Percentiles rank a stretch among this genome's conserved stretches.
Conservation (phyloP, 192 early-diverging fungal genomes). For the Globomyces pollinis-pini region DNA sequence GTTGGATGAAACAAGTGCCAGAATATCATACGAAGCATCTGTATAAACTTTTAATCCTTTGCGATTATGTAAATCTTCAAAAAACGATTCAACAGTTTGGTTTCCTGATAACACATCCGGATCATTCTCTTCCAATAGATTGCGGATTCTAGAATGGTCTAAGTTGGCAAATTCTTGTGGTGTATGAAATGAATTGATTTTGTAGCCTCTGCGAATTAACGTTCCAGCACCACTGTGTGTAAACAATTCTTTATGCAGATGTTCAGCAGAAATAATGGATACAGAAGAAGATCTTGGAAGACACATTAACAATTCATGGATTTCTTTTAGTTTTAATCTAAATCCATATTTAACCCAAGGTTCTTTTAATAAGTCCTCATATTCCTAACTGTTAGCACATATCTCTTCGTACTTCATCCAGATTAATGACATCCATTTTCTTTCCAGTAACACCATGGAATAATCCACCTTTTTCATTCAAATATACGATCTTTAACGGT, state of each 20-base stretch:
- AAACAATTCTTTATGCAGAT: conserved; percentile 98
- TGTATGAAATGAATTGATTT: conserved; percentile 67
- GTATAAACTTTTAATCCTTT: conserved; percentile 66
- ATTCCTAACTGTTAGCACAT: conserved; percentile 58
- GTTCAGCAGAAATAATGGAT: conserved; percentile 97
- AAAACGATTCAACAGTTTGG: conserved; percentile 63
- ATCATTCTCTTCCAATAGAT: conserved; percentile 69
- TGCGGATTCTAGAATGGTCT: conserved; percentile 76
- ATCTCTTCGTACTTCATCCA: conserved; percentile 90
- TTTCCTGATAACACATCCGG: conserved; percentile 58
- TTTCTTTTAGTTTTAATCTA: conserved; percentile 95
- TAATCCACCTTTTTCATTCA: conserved; percentile 97
- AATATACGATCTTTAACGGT: conserved; percentile 93
- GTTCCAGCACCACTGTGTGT: conserved; percentile 97
- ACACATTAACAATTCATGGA: conserved; percentile 92
- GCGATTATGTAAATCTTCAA: conserved; percentile 58
- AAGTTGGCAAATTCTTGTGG: conserved; percentile 48
- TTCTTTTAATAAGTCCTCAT: conserved; percentile 87
- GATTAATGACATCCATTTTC: conserved; percentile 93
- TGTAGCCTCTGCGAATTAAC: conserved; percentile 91
- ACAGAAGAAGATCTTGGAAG: conserved; percentile 97
- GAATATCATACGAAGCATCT: conserved; percentile 91
- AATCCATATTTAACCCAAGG: conserved; percentile 97
- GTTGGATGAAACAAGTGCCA: conserved; percentile 68
- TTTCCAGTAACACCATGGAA: conserved; percentile 90